Base-by-base conservation (phyloP, 495 filamentous ascomycete species). In the Talaromyces adpressus region DNA sequence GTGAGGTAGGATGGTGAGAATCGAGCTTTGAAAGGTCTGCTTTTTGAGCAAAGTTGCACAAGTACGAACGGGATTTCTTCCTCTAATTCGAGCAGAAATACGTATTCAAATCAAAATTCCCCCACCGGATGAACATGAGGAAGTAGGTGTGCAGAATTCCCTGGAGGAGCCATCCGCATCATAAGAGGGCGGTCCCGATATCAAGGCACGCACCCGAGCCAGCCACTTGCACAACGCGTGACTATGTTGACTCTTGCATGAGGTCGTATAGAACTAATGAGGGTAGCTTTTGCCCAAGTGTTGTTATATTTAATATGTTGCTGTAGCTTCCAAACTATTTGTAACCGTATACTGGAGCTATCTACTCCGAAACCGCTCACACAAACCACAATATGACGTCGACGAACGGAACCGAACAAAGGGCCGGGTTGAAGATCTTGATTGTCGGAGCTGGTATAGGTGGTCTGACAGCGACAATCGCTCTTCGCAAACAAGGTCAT, bases 381-480 rank as follows among this genome's bases (percentile, higher is more conserved):
- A 56, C 23, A 29, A n/a, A 56, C 11, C 12, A 56, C 52, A 56
- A 29, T 16, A 56, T 56, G 52, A 11, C 22, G 9, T 22, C 20
- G 11, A 7, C 52, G 11, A 56, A 56, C 16, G 52, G 52, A 56
- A 29, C 27, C 29, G 23, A 56, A 14, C 18, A 27, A 27, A 25
- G 30, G 16, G 12, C 9, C 2, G 52, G 52, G 52, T 16, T 59
- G n/a, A 61, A 77, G 34, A 71, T 85, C 27, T 64, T 82, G 36
- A 72, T 85, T 53, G 76, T 83, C 56, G 83, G 83, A 29, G 83
- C 80, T 27, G 83, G 83, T 11, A 79, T 86, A 41, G 73, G 80
- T 29, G 84, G 84, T 16, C 71, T 87, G 1, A 74, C 75, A 9
- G 76, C 81, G 22, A 82, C 84, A 5, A 73, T 84, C 16, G 78